Conservation (phyloP, 495 filamentous ascomycete species). For the Terfezia claveryi region DNA sequence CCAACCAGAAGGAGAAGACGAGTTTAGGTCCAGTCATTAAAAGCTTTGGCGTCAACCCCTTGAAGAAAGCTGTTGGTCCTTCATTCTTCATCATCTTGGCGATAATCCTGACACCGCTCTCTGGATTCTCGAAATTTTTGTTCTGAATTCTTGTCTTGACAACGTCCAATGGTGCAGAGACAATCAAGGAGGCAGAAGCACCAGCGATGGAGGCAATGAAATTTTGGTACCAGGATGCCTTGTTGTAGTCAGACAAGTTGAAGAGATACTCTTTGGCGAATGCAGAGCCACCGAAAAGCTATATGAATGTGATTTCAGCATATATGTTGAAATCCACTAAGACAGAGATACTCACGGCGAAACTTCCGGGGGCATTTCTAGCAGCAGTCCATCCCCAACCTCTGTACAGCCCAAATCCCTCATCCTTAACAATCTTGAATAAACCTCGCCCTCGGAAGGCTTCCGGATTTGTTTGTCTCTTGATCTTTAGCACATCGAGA, state of each 20-base stretch:
- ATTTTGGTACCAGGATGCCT: conserved; percentile 84
- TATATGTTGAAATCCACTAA: neutral
- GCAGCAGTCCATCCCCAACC: conserved; percentile 97
- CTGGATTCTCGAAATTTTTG: conserved; percentile 92
- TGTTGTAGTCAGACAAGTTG: conserved; percentile 75
- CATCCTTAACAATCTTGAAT: conserved; percentile 70
- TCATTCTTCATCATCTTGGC: conserved; percentile 81
- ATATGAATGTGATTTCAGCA: conserved; percentile 8
- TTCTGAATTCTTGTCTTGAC: conserved; percentile 99
- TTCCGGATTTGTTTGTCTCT: conserved; percentile 96
- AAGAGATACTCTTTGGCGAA: conserved; percentile 94
- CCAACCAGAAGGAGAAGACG: conserved; percentile 98
- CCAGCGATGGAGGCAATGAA: conserved; percentile 91
- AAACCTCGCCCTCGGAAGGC: conserved; percentile 88
- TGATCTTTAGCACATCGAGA: conserved; percentile 96
- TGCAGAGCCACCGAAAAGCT: conserved; percentile 97
- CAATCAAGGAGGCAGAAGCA: conserved; percentile 73
- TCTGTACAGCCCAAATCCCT: conserved; percentile 88
- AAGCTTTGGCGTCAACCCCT: conserved; percentile 88
- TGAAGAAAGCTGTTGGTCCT: conserved; percentile 76
- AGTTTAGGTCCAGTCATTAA: conserved; percentile 97
- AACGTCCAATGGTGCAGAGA: conserved; percentile 89
- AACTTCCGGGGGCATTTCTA: conserved; percentile 88
- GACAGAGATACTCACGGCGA: conserved; percentile 44
- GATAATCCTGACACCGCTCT: conserved; percentile 75